Evolutionary conservation across 192 early-diverging fungal species (phyloP).

Genomic region (Phycomyces nitens): DNA sequence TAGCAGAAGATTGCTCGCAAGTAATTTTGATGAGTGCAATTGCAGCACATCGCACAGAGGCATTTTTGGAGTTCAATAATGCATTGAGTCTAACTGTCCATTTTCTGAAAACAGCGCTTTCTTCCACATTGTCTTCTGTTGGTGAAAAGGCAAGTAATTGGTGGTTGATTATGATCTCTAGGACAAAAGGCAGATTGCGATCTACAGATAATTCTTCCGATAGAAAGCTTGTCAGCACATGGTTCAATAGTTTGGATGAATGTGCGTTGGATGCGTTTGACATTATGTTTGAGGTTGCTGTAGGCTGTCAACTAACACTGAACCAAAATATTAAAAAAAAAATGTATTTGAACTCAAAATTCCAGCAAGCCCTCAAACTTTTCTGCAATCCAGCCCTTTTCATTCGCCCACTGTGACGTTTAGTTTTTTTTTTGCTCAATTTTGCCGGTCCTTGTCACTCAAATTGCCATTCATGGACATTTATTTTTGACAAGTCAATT

Average conservation of each 20-base stretch:
- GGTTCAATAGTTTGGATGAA: conserved; percentile 19
- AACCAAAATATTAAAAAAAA: neutral
- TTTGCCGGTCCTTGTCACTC: too few relatives aligned
- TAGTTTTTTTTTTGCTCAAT: too few relatives aligned
- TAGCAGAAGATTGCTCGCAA: conserved; percentile 39
- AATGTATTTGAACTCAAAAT: neutral
- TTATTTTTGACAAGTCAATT: too few relatives aligned
- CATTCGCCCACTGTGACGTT: too few relatives aligned
- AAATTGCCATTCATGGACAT: too few relatives aligned
- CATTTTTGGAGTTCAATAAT: conserved; percentile 49
- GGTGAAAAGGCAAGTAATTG: conserved; percentile 31
- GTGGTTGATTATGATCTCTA: conserved; percentile 43
- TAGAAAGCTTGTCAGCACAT: conserved; percentile 37
- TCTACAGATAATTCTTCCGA: conserved; percentile 36
- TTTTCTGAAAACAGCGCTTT: conserved; percentile 34
- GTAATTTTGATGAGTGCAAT: conserved; percentile 47
- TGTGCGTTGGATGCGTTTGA: neutral
- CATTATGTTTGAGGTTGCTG: neutral
- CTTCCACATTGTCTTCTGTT: conserved; percentile 1
- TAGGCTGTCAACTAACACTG: neutral
- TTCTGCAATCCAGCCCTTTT: too few relatives aligned
- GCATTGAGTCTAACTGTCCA: conserved; percentile 53
- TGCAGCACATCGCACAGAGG: conserved; percentile 46
- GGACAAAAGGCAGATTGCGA: conserved; percentile 43
- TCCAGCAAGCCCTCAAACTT: neutral